These are phyloP conservation scores for Parietichytrium sp. DNA, from an alignment of 108 stramenopile genomes.

Conservation along the genomic window DNA sequence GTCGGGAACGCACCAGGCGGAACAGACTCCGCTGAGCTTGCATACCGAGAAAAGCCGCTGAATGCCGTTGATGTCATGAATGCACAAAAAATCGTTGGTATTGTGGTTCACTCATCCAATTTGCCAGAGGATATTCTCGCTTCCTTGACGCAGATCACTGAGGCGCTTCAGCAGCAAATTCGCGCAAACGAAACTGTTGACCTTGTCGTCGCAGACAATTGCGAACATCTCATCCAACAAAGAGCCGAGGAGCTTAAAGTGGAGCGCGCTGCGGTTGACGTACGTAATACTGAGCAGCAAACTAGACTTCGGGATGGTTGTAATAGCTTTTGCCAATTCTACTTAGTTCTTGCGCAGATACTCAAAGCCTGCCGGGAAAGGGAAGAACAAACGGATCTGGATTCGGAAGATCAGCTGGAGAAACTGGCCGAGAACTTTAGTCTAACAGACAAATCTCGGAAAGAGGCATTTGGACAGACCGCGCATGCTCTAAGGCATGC, in stretches of 20 bases:
- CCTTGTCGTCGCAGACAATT: not conserved
- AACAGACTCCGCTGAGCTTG: not conserved
- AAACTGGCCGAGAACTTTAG: not conserved
- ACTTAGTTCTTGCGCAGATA: not conserved
- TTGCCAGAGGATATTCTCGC: not conserved
- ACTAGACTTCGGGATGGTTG: not conserved
- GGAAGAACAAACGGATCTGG: not conserved
- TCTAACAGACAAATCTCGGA: not conserved
- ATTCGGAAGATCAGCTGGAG: slow-evolving; percentile 3
- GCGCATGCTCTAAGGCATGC: not conserved
- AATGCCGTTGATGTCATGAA: not conserved
- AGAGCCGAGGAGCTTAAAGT: not conserved
- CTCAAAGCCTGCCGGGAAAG: not conserved
- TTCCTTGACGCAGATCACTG: not conserved
- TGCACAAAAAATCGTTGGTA: slow-evolving; percentile 2
- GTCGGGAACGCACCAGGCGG: not conserved
- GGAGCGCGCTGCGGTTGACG: not conserved
- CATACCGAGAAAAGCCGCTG: not conserved
- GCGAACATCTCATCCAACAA: not conserved
- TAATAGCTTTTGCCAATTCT: not conserved
- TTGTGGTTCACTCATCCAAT: not conserved
- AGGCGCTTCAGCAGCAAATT: not conserved
- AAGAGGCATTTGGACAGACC: not conserved
- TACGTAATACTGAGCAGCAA: not conserved
- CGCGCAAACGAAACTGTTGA: not conserved